Evolutionary conservation across 495 filamentous ascomycete species (phyloP).

Genomic region (Aspergillus bridgeri): DNA sequence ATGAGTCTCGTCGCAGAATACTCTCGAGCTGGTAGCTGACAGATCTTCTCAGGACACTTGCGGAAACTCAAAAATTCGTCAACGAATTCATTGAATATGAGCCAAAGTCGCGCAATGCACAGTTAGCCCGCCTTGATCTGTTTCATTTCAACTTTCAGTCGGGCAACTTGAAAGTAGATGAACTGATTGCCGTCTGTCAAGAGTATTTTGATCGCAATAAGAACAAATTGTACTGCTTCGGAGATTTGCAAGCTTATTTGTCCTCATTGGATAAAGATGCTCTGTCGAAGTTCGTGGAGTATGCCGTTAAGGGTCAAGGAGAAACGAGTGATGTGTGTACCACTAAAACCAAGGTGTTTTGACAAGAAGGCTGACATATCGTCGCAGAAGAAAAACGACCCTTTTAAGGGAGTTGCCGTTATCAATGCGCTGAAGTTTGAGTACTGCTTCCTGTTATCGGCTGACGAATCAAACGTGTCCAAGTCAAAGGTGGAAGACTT

Average conservation of each 20-base stretch:
- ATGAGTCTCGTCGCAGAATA: not conserved
- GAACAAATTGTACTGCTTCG: conserved; percentile 52
- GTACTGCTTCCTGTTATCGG: conserved; percentile 51
- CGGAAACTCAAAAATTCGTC: conserved; percentile 29
- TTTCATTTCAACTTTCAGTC: conserved; percentile 22
- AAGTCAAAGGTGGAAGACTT: conserved; percentile 40
- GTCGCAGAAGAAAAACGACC: conserved; percentile 9
- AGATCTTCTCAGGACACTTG: conserved; percentile 25
- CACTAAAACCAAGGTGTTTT: not conserved
- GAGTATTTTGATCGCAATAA: conserved; percentile 49
- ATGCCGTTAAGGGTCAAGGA: conserved; percentile 23
- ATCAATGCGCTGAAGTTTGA: conserved; percentile 57
- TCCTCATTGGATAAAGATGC: conserved; percentile 34
- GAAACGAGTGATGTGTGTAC: conserved; percentile 31
- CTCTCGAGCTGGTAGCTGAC: conserved; percentile 8
- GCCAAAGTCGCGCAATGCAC: conserved; percentile 48
- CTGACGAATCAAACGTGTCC: conserved; percentile 30
- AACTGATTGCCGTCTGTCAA: conserved; percentile 40
- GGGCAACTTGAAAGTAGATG: conserved; percentile 30
- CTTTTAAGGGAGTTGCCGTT: conserved; percentile 29
- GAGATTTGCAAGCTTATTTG: conserved; percentile 48
- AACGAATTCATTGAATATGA: conserved; percentile 32
- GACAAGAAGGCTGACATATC: conserved; percentile 11
- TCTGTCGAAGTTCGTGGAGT: conserved; percentile 37
- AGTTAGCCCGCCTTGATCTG: conserved; percentile 39